Base-by-base conservation (phyloP, 2,329 filamentous ascomycete genomes). In the Cordyceps pruinosa region DNA sequence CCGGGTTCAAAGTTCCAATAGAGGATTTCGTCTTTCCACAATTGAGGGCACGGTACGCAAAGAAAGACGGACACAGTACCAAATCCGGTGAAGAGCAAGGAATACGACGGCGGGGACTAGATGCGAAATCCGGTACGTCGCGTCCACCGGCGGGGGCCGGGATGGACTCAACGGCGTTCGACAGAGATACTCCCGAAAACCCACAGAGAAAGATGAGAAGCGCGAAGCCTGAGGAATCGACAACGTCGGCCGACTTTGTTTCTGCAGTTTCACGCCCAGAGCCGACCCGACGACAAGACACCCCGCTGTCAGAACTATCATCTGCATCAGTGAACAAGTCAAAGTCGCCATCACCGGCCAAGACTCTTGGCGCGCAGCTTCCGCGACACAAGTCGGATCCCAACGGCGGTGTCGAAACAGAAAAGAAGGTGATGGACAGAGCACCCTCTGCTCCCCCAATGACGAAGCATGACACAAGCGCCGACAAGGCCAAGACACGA, bases 11-110 rank as follows among this genome's bases (percentile, higher is more conserved):
- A 4, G 69, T 75, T 3, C 76, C 80, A 1, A 68, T 77, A 44
- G 72, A 76, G 39, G 63, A 69, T 7, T 82, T 72, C 52, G 65
- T 81, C 57, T 82, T 79, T 56, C 69, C 76, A 0, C 75, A 79
- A 59, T 65, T 82, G 28, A 71, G 69, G 50, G 68, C 73, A 42
- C 61, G 59, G 44, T 68, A 70, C 30, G 58, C 32, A 59, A 32
- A 21, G 4, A 26, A n/a, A 23, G 19, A 19, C 10, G 6, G 8
- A 30, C 56, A 41, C 62, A 48, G 53, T 61, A 37, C 37, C 13
- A 46, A 63, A 58, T 56, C 58, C 58, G 28, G 61, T 51, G 37
- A 57, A 57, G 26, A 35, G 48, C 25, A 57, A 19, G 30, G 25
- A 41, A 23, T 4, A 59, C 5, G 41, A 58, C 17, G 49, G 53